A percentile compares a stretch with the other conserved stretches of the same genome.
These are phyloP conservation scores for Sclerotinia borealis DNA, from an alignment of 2,329 filamentous ascomycete species.

Conservation along the genomic window DNA sequence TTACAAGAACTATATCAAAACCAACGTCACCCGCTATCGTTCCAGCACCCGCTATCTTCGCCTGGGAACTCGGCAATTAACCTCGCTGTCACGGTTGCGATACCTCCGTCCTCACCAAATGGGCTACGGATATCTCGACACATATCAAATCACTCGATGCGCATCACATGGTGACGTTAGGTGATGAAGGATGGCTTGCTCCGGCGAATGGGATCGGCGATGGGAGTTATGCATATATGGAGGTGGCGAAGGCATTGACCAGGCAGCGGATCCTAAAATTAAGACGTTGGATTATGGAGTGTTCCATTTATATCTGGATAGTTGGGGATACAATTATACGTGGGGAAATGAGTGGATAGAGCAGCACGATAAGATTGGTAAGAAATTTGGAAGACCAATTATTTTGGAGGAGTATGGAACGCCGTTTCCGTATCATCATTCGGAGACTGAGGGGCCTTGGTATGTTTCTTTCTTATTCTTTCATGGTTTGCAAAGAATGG, in stretches of 20 bases:
- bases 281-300: slow-evolving; percentile 46
- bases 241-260: slow-evolving; percentile 43
- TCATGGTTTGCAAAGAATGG: not conserved
- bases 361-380: slow-evolving; percentile 38
- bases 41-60: slow-evolving; percentile 54
- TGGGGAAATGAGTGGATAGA: slow-evolving; percentile 44
- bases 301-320: slow-evolving; percentile 45
- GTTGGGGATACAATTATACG: slow-evolving; percentile 35
- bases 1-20: slow-evolving; percentile 53
- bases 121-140: slow-evolving; percentile 50
- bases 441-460: slow-evolving; percentile 19
- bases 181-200: slow-evolving; percentile 56
- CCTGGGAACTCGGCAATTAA: slow-evolving; percentile 65
- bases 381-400: slow-evolving; percentile 35
- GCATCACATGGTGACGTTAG: slow-evolving; percentile 55
- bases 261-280: slow-evolving; percentile 42
- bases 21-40: slow-evolving; percentile 53
- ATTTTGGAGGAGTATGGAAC: slow-evolving; percentile 37
- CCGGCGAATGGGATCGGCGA: slow-evolving; percentile 33
- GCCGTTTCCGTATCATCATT: slow-evolving; percentile 24
- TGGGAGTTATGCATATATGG: slow-evolving; percentile 41
- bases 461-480: not conserved
- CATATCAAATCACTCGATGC: slow-evolving; percentile 60
- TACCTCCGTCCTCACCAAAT: slow-evolving; percentile 51
- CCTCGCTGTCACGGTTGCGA: slow-evolving; percentile 56